Conservation (phyloP, 116 monocot genomes). For the Iris pallida region DNA sequence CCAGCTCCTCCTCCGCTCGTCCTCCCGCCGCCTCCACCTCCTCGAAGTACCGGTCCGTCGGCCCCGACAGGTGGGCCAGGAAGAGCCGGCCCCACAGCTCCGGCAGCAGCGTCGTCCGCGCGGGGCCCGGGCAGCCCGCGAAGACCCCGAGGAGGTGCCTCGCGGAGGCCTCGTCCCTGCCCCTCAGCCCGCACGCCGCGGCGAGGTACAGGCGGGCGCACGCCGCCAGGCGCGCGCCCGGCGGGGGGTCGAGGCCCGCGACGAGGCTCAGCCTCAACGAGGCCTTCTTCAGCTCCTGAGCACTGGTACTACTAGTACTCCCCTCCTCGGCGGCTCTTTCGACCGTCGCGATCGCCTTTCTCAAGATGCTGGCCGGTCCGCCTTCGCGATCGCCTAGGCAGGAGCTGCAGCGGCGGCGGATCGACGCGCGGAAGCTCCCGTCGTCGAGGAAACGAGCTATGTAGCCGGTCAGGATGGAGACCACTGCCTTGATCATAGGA, state of each 20-base stretch:
- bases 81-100: conserved; percentile 50
- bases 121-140: conserved; percentile 27
- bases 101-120: conserved; percentile 34
- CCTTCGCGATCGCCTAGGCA: conserved; percentile 26
- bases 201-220: conserved; percentile 56
- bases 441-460: conserved; percentile 27
- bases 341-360: conserved; percentile 19
- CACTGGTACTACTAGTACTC: background rate
- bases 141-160: conserved; percentile 44
- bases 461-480: conserved; percentile 34
- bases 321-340: conserved; percentile 1
- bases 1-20: conserved; percentile 9
- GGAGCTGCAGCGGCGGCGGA: conserved; percentile 24
- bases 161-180: conserved; percentile 33
- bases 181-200: conserved; percentile 35
- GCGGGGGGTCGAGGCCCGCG: conserved; percentile 7
- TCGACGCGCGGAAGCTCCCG: conserved; percentile 32
- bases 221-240: conserved; percentile 29
- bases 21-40: conserved; percentile 11
- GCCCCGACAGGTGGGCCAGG: conserved; percentile 33
- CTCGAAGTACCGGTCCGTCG: conserved; percentile 38
- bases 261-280: conserved; percentile 32
- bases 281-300: conserved; percentile 23
- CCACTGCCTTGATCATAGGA: conserved; percentile 24
- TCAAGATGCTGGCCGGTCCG: conserved; percentile 24